Base-by-base conservation (phyloP, 176 grass and related monocot species). In the Eragrostis curvula region DNA sequence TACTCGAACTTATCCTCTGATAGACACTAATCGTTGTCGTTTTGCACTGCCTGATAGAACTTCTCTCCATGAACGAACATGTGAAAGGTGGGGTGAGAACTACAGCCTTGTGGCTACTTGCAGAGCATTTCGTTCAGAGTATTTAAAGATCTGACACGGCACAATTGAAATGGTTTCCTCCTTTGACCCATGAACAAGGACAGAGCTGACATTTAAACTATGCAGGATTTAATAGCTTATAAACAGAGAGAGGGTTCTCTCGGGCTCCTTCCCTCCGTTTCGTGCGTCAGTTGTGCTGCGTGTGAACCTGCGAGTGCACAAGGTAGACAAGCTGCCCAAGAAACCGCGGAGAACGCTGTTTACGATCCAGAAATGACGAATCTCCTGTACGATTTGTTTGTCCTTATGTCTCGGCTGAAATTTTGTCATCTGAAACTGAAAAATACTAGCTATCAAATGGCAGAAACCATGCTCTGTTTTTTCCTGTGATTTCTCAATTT, bases 141-240 rank as follows among this genome's bases (percentile, higher is more conserved):
- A 15, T 67, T 61, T 57, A 32, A 30, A 20, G 69, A 40, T 48
- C 84, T 57, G 69, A 43, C 85, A 61, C 16, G 23, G 14, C 36
- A 65, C 68, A 59, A 79, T 7, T 63, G 43, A 55, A 60, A 16
- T 73, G 28, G 49, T 41, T 50, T 73, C 6, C 6, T 9, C 15
- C n/a, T 79, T 79, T 88, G 86, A 79, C 86, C 64, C 2, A 29
- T 79, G 81, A 84, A 88, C 75, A 84, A 62, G 41, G 68, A 67
- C 42, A 53, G 8, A 30, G 72, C 46, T 46, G 57, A 67, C 9
- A 50, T 58, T 39, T 67, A 79, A 80, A 66, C 18, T 80, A 30
- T 56, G 16, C 11, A 46, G 24, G 59, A 48, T 67, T 86, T 32
- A 81, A 66, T 65, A 62, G 24, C 18, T 61, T 10, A 25, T 52